Evolutionary conservation across 2,329 filamentous ascomycete genomes (phyloP), one percentile per base, ranked within the genome.

Genomic region (Basipetospora chlamydospora): DNA sequence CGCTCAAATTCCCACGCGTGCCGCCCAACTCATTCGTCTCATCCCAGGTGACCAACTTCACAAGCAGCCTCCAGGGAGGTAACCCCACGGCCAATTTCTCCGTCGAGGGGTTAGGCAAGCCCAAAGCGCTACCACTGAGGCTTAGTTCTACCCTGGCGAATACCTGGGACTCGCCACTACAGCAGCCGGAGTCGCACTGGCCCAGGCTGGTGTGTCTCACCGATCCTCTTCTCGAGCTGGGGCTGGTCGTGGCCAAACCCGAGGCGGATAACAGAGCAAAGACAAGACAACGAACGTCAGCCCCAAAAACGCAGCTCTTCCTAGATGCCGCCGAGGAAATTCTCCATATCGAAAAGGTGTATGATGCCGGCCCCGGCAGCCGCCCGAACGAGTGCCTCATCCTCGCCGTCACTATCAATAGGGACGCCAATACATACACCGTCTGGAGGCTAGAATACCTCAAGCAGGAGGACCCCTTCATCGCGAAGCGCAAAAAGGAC

Each of bases 1-100:
- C 70, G 16, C 56, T 77, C 37, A 72, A 60, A 41, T 68, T 71
- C 40, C 70, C 64, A 21, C 64, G 61, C 44, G 81, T 77, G 0
- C 84, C 86, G 26, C 81, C 80, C 4, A 90, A 85, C 52, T 92
- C 86, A 0, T 93, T 94, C 52, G 66, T 83, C 41, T 80, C 77
- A 3, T 77, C 79, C 7, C 76, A 85, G 48, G 58, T 66, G 40
- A 72, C 63, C 44, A 21, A 38, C 35, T 38, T 38, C 16, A 8
- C 28, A 6, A 21, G 28, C 15, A 38, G 35, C n/a, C 22, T 26
- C 59, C 70, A 43, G 61, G 66, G 30, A 17, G 39, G 16, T 9
- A 28, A 38, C 5, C 28, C 37, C 3, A 29, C 37, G 13, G 32
- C 35, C 4, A 56, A 61, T 26, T 71, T 77, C 55, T 76, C 65